Conservation (phyloP, 1,284 basidiomycete genomes). For the Psilocybe mexicana region DNA sequence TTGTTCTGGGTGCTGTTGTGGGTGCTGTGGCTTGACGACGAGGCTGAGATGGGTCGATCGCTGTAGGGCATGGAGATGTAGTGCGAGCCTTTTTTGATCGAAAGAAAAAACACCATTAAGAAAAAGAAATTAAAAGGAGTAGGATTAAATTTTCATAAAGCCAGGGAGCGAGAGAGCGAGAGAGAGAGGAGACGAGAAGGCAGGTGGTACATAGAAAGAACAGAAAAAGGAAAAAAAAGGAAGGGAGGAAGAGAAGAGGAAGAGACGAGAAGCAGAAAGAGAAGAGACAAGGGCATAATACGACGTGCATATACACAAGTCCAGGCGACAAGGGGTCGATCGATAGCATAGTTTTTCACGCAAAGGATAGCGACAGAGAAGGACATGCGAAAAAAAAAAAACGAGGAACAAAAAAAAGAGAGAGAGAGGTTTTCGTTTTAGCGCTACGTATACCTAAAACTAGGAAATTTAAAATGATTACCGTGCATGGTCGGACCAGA, state of each 20-base stretch:
- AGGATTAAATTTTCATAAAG: too few species aligned
- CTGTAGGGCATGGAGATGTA: background rate
- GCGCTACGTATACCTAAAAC: conserved; percentile 28
- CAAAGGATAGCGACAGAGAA: background rate
- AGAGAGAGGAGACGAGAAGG: too few species aligned
- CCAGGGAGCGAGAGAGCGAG: background rate
- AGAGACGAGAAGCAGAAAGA: background rate
- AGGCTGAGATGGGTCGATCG: background rate
- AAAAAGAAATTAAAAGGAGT: too few species aligned
- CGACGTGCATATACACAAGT: background rate
- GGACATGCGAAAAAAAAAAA: background rate
- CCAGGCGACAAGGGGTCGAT: background rate
- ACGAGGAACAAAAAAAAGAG: conserved; percentile 10
- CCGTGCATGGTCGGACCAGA: conserved; percentile 21
- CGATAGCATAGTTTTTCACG: background rate
- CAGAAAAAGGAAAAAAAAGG: background rate
- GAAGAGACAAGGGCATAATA: background rate
- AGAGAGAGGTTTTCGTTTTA: conserved; percentile 19
- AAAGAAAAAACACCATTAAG: too few species aligned
- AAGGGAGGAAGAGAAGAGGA: background rate
- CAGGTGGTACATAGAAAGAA: background rate
- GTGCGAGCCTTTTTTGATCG: too few species aligned
- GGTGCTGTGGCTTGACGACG: too few species aligned
- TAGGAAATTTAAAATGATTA: conserved; percentile 26
- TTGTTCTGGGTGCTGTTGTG: too few species aligned